Evolutionary conservation across 164 flowering plant species (phyloP).

Genomic region (Stephania japonica): DNA sequence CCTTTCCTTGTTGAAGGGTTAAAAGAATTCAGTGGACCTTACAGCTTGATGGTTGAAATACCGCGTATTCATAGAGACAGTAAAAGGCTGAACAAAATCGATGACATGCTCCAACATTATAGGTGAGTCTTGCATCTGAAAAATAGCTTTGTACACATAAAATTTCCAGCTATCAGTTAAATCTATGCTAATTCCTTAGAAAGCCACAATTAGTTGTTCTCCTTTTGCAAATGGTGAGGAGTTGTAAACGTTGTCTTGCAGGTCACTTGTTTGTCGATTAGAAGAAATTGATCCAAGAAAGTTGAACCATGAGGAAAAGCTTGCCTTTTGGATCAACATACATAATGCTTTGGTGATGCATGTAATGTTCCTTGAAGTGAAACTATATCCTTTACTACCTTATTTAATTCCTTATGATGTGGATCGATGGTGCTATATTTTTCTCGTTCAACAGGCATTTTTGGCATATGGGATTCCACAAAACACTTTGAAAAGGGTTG

Average conservation of each 20-base stretch:
- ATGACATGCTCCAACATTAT: slow-evolving; percentile 59
- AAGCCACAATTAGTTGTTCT: neutral
- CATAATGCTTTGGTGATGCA: slow-evolving; percentile 98
- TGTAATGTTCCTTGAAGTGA: slow-evolving; percentile 35
- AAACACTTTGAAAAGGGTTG: slow-evolving; percentile 61
- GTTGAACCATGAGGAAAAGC: slow-evolving; percentile 79
- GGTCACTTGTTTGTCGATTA: slow-evolving; percentile 62
- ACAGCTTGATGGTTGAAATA: slow-evolving; percentile 90
- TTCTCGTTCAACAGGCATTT: slow-evolving; percentile 50
- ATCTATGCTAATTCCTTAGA: neutral
- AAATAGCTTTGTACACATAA: neutral
- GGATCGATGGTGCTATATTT: neutral
- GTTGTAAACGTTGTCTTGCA: slow-evolving; percentile 19
- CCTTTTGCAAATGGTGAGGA: neutral
- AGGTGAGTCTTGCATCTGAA: slow-evolving; percentile 35
- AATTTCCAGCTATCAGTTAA: neutral
- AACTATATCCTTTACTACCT: neutral
- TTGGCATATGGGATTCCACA: slow-evolving; percentile 87
- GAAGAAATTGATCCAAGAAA: slow-evolving; percentile 70
- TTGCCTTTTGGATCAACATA: slow-evolving; percentile 94
- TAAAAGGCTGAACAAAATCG: slow-evolving; percentile 55
- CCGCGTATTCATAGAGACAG: slow-evolving; percentile 58
- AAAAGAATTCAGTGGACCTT: slow-evolving; percentile 85
- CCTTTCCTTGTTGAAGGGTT: slow-evolving; percentile 74
- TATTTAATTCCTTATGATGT: neutral